Conservation (phyloP, 768 basidiomycete genomes). For the Heimioporus sp. region DNA sequence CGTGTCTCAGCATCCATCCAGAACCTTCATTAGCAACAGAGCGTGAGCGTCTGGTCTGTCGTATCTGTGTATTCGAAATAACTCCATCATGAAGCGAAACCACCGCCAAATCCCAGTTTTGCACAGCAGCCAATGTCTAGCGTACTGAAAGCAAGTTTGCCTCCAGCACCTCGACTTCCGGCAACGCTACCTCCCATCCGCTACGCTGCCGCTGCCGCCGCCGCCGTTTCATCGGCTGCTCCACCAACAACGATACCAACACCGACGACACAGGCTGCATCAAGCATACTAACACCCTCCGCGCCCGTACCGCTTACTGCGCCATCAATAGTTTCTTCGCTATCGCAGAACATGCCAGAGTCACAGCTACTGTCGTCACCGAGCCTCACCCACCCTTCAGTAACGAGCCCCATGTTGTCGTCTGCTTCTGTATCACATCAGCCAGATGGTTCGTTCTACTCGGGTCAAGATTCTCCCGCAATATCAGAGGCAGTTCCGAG, state of each 20-base stretch:
- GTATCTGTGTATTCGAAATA: not conserved
- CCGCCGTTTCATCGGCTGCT: slow-evolving; percentile 26
- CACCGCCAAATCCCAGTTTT: slow-evolving; percentile 79
- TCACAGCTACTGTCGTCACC: slow-evolving; percentile 60
- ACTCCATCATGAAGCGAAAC: slow-evolving; percentile 43
- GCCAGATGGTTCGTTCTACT: slow-evolving; percentile 66
- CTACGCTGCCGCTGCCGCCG: slow-evolving; percentile 89
- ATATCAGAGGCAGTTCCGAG: slow-evolving; percentile 62
- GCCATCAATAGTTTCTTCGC: slow-evolving; percentile 36
- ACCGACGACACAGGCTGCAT: slow-evolving; percentile 37
- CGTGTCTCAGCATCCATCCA: slow-evolving; percentile 31
- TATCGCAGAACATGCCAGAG: slow-evolving; percentile 34
- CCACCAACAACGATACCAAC: slow-evolving; percentile 22
- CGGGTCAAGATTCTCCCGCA: slow-evolving; percentile 69
- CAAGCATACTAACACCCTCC: slow-evolving; percentile 28
- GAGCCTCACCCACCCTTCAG: slow-evolving; percentile 81
- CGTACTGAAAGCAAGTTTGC: slow-evolving; percentile 75
- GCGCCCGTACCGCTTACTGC: slow-evolving; percentile 42
- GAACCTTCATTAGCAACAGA: slow-evolving; percentile 66
- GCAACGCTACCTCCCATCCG: slow-evolving; percentile 73
- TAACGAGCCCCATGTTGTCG: slow-evolving; percentile 79
- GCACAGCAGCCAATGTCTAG: slow-evolving; percentile 72
- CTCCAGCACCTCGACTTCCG: slow-evolving; percentile 50
- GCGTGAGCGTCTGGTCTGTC: slow-evolving; percentile 37
- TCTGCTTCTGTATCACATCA: slow-evolving; percentile 65